Evolutionary conservation across 2,329 filamentous ascomycete genomes (phyloP).

Genomic region (Colletotrichum shisoi): DNA sequence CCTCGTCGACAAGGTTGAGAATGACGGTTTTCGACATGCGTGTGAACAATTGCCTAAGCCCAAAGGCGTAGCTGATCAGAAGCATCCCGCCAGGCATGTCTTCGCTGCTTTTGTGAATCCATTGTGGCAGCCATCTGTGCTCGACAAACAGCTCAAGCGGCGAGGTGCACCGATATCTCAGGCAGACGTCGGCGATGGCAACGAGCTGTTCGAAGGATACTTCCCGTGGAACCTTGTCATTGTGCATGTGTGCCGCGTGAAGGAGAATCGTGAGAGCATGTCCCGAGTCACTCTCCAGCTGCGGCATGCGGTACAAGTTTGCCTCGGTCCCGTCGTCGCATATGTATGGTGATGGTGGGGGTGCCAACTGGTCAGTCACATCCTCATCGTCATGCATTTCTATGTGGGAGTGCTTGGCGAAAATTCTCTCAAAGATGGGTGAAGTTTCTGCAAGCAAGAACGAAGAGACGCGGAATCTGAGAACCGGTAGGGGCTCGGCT

Average conservation of each 20-base stretch:
- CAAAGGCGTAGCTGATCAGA: conserved; percentile 63
- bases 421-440: conserved; percentile 60
- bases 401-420: conserved; percentile 46
- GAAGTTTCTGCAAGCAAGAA: conserved; percentile 60
- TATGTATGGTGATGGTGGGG: conserved; percentile 48
- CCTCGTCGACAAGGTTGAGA: conserved; percentile 55
- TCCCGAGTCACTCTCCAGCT: conserved; percentile 55
- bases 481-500: conserved; percentile 49
- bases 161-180: conserved; percentile 60
- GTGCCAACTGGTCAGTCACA: conserved; percentile 49
- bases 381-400: conserved; percentile 50
- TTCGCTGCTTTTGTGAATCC: conserved; percentile 58
- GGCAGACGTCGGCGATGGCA: conserved; percentile 59
- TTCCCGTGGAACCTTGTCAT: conserved; percentile 55
- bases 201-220: conserved; percentile 60
- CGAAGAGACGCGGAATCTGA: conserved; percentile 62
- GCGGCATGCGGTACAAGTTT: conserved; percentile 62
- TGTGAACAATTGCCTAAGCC: conserved; percentile 57
- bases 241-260: conserved; percentile 61
- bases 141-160: conserved; percentile 61
- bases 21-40: conserved; percentile 60
- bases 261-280: conserved; percentile 57
- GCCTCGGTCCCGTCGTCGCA: conserved; percentile 56
- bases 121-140: conserved; percentile 61
- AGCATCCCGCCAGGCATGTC: conserved; percentile 60